Percentiles rank a stretch among this genome's conserved stretches.
Evolutionary conservation across 805 yeast genomes (phyloP).

Genomic region (Wickerhamomyces chaumierensis): DNA sequence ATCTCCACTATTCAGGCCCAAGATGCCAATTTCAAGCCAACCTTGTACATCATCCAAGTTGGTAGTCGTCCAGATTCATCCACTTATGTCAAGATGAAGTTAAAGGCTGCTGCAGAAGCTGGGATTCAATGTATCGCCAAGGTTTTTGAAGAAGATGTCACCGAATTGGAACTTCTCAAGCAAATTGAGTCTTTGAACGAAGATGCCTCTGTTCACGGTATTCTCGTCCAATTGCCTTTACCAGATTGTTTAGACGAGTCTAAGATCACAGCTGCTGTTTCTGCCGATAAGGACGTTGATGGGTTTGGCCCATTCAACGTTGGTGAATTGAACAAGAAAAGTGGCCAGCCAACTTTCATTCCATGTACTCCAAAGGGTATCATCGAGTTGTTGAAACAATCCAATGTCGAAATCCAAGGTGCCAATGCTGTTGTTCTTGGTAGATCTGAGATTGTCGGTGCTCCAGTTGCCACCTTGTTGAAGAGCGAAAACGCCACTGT

Average conservation of each 20-base stretch:
- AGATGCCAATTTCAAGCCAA: slow-evolving; percentile 50
- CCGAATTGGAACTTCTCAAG: slow-evolving; percentile 44
- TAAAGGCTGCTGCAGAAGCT: slow-evolving; percentile 66
- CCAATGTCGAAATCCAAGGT: slow-evolving; percentile 47
- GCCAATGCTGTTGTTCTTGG: slow-evolving; percentile 77
- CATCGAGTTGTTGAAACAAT: slow-evolving; percentile 47
- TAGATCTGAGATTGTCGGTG: slow-evolving; percentile 78
- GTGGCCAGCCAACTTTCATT: slow-evolving; percentile 57
- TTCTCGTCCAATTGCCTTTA: slow-evolving; percentile 67
- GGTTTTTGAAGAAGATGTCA: slow-evolving; percentile 42
- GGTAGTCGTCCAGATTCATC: slow-evolving; percentile 71
- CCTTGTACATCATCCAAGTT: slow-evolving; percentile 61
- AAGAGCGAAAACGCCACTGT: slow-evolving; percentile 68
- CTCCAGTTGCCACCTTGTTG: slow-evolving; percentile 64
- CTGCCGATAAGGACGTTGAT: slow-evolving; percentile 65
- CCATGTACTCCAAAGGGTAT: slow-evolving; percentile 86
- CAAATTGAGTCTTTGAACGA: slow-evolving; percentile 46
- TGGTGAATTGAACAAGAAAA: slow-evolving; percentile 66
- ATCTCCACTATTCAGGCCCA: slow-evolving; percentile 31
- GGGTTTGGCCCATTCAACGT: slow-evolving; percentile 73
- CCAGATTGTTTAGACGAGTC: slow-evolving; percentile 64
- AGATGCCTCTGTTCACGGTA: slow-evolving; percentile 54
- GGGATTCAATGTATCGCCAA: slow-evolving; percentile 51
- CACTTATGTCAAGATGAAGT: slow-evolving; percentile 73
- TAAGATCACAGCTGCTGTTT: slow-evolving; percentile 53